These are phyloP conservation scores for Tubosaeta sp. DNA, from an alignment of 768 basidiomycete species.

Conservation along the genomic window DNA sequence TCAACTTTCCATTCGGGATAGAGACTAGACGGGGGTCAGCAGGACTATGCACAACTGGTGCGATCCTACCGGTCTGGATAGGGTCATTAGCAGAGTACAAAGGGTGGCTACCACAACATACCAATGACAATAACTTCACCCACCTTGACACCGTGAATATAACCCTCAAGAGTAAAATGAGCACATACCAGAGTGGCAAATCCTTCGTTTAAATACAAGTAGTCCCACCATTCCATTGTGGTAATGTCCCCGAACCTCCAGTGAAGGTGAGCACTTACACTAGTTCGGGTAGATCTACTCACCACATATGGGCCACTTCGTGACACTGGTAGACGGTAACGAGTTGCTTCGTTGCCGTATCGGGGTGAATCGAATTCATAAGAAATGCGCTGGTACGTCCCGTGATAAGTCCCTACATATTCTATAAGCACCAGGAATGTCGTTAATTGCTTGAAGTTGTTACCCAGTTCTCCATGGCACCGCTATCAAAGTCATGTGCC, in stretches of 20 bases:
- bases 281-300: constrained; percentile 12
- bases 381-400: constrained; percentile 81
- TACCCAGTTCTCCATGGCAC: constrained; percentile 92
- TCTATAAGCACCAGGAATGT: constrained; percentile 2
- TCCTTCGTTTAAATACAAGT: constrained; percentile 83
- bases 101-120: constrained; percentile 28
- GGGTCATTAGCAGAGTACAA: constrained; percentile 7
- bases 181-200: constrained; percentile 74
- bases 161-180: background rate
- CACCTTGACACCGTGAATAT: constrained; percentile 45
- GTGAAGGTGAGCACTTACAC: constrained; percentile 9
- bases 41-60: background rate
- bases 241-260: constrained; percentile 85
- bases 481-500: constrained; percentile 87
- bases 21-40: constrained; percentile 38
- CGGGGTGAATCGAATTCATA: constrained; percentile 70
- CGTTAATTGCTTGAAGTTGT: background rate
- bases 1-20: constrained; percentile 87
- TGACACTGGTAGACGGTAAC: constrained; percentile 78
- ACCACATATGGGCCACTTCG: constrained; percentile 85
- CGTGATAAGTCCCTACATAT: constrained; percentile 74
- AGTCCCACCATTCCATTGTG: constrained; percentile 93
- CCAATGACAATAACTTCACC: constrained; percentile 84
- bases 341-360: constrained; percentile 71
- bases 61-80: constrained; percentile 48